Evolutionary conservation across 2,329 filamentous ascomycete genomes (phyloP), one percentile per base, ranked within the genome.

Genomic region (Herpomyces periplanetae): DNA sequence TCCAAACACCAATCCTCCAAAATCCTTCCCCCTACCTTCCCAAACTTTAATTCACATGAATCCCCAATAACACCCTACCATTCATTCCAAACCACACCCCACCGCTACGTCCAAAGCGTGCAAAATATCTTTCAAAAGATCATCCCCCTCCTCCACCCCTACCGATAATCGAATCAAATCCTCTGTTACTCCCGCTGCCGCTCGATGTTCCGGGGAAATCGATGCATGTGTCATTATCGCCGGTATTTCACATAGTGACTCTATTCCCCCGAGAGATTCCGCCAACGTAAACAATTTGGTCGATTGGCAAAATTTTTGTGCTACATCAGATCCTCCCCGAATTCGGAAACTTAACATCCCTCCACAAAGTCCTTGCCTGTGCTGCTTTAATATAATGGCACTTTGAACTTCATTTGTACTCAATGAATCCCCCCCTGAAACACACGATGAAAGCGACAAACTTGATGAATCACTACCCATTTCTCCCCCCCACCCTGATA

Each of bases 261-360:
- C 80, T 18, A 96, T 63, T 21, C 75, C 80, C 24, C 80, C 80
- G 10, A 96, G 44, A 23, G 57, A 68, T 49, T 96, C 80, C 12
- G 80, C 80, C 4, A 96, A 50, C 2, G 71, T 87, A 43, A 87
- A 91, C 37, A 96, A 58, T 33, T 56, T 56, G 16, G 73, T 88
- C 23, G 51, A 44, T 40, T 80, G 60, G 49, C 80, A 91, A 53
- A 96, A 96, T 20, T 59, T 53, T 42, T 84, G 65, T 7, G 80
- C 80, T 1, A 75, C 75, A 17, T 49, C 50, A 32, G 69, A 54
- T 13, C 80, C 80, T 22, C 75, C 80, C 27, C 56, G 54, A 38
- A 96, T 66, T 27, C 80, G 63, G 58, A 96, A 96, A 23, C 64
- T 75, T 16, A 96, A 56, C 80, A 96, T 96, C 25, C 80, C 80